A percentile compares a stretch with the other conserved stretches of the same genome.
Evolutionary conservation across 2,329 filamentous ascomycete species (phyloP).

Genomic region (Didymella keratinophila): DNA sequence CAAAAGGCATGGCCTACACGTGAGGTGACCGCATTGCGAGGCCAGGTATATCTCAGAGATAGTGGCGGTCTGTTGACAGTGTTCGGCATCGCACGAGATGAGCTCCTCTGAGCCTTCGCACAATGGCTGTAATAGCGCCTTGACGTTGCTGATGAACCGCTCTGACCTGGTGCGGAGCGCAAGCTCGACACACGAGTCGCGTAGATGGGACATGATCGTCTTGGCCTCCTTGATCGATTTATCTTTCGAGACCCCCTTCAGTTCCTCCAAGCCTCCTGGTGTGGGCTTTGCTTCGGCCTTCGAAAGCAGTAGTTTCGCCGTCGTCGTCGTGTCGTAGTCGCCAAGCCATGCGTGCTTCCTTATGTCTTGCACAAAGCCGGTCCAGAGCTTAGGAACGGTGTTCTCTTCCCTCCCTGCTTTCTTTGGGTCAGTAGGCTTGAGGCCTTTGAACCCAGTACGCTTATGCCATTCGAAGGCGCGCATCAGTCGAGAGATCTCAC

Average conservation of each 20-base stretch:
- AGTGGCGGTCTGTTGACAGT: conserved; percentile 22
- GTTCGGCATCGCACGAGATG: conserved; percentile 26
- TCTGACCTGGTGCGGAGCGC: conserved; percentile 28
- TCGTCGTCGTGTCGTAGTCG: conserved; percentile 27
- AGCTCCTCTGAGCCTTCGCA: background rate
- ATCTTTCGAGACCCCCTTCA: conserved; percentile 5
- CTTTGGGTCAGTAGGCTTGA: conserved; percentile 13
- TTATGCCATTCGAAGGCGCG: conserved; percentile 29
- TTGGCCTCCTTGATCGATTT: conserved; percentile 26
- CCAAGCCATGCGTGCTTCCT: conserved; percentile 30
- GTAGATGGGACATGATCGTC: conserved; percentile 29
- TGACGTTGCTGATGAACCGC: conserved; percentile 34
- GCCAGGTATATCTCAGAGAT: conserved; percentile 27
- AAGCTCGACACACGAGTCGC: conserved; percentile 31
- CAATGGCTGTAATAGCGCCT: conserved; percentile 18
- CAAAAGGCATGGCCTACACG: conserved; percentile 34
- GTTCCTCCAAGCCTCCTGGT: conserved; percentile 9
- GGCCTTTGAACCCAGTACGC: conserved; percentile 5
- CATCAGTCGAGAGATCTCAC: conserved; percentile 26
- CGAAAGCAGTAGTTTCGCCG: conserved; percentile 19
- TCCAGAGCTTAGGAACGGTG: conserved; percentile 25
- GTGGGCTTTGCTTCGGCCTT: conserved; percentile 20
- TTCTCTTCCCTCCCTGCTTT: conserved; percentile 16
- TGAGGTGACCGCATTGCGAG: conserved; percentile 40
- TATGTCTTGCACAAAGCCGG: conserved; percentile 31